phyloP scores from a whole-genome alignment of 1,139 yeast species.

The Debaryomyces fabryi region DNA sequence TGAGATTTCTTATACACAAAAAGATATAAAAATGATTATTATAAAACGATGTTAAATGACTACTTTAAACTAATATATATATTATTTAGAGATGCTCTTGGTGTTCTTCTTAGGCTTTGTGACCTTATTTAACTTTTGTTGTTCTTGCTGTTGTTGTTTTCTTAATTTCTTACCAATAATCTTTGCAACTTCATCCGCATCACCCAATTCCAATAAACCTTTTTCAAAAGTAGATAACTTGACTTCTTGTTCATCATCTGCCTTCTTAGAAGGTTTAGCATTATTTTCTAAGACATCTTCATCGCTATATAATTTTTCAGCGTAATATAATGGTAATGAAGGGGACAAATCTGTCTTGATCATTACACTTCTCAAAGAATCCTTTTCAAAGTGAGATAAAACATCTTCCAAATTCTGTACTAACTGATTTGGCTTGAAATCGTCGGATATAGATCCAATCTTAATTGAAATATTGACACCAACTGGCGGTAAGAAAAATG shows the following conservation, averaged over 20 bases:
- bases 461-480: constrained; percentile 69
- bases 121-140: constrained; percentile 16
- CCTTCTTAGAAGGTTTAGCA: constrained; percentile 13
- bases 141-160: constrained; percentile 18
- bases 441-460: constrained; percentile 60
- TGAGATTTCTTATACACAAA: neutral
- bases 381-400: constrained; percentile 48
- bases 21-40: constrained; percentile 1
- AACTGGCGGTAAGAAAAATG: constrained; percentile 71
- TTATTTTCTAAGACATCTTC: constrained; percentile 29
- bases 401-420: constrained; percentile 61
- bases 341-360: constrained; percentile 77
- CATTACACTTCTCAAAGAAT: constrained; percentile 58
- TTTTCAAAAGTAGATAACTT: constrained; percentile 66
- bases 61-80: constrained; percentile 2
- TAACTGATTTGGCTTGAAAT: constrained; percentile 34
- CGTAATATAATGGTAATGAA: constrained; percentile 77
- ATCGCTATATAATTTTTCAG: constrained; percentile 57
- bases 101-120: constrained; percentile 14
- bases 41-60: constrained; percentile 4
- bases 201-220: constrained; percentile 79
- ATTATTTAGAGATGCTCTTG: constrained; percentile 5
- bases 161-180: constrained; percentile 46
- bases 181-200: constrained; percentile 63
- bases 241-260: constrained; percentile 35